These are phyloP conservation scores for Fusarium continuum DNA, from an alignment of 2,329 filamentous ascomycete genomes.

Conservation along the genomic window DNA sequence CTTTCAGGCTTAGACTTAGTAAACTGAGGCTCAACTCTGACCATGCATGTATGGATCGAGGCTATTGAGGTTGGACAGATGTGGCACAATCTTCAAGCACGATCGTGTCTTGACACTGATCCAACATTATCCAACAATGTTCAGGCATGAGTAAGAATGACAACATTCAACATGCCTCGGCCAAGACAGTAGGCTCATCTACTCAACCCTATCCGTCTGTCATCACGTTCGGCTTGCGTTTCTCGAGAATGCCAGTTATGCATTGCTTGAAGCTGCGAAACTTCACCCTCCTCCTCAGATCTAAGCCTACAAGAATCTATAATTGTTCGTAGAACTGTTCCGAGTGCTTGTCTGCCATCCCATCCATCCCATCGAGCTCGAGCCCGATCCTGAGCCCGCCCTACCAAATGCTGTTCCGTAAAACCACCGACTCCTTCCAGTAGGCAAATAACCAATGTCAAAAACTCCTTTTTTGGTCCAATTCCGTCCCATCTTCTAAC, in stretches of 20 bases:
- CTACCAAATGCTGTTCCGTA: constrained; percentile 10
- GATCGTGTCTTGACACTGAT: neutral
- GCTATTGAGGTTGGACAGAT: neutral
- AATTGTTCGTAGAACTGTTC: constrained; percentile 17
- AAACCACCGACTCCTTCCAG: constrained; percentile 7
- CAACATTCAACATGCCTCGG: neutral
- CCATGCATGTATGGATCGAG: neutral
- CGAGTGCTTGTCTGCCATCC: neutral
- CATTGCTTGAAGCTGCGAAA: constrained; percentile 31
- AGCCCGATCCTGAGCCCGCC: neutral
- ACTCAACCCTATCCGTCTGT: neutral
- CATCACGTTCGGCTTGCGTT: neutral
- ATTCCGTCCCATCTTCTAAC: neutral
- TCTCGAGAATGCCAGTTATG: constrained; percentile 15
- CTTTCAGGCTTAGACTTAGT: too few species aligned
- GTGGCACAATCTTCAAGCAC: neutral
- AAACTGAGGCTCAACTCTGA: constrained; percentile 1
- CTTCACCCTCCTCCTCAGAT: constrained; percentile 24
- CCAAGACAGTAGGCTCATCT: neutral
- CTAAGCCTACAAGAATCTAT: constrained; percentile 32
- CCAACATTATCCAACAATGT: too few species aligned
- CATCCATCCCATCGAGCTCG: neutral
- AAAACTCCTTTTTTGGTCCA: constrained; percentile 24
- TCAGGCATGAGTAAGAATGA: neutral
- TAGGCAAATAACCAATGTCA: constrained; percentile 6